Evolutionary conservation across 495 filamentous ascomycete species (phyloP), one percentile per base, ranked within the genome.

Genomic region (Poronia punctata): DNA sequence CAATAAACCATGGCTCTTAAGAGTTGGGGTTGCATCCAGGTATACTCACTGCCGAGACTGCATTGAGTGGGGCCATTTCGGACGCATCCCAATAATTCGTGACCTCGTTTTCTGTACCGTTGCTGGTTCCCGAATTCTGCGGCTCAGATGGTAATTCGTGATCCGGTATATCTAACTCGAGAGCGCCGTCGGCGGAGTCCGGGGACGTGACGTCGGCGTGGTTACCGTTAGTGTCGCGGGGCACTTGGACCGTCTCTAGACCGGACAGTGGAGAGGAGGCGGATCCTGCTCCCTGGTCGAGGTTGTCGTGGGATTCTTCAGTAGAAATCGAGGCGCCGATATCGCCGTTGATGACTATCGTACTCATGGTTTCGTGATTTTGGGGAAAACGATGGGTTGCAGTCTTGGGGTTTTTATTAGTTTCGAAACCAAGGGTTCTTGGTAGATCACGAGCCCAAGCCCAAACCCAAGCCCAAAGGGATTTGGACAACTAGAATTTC

Each of bases 41-140:
- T 40, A 38, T 53, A 75, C 68, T 58, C 51, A 79, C 78, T 54
- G 65, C 62, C 40, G 79, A 77, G 12, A 68, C 61, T 48, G 70
- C 58, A 34, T 72, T 76, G 16, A 82, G 58, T 42, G 72, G 65
- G 20, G 75, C 66, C 75, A 80, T 80, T 31, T 57, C 66, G 32
- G 64, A 61, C 39, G 62, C 60, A 64, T 75, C 65, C 64, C 66
- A 72, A 46, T 70, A 72, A 18, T 59, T 54, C 15, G 68, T 62
- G 14, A 53, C 54, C 31, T 53, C 32, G 39, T 64, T 45, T 32
- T 46, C 36, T n/a, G n/a, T n/a, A n/a, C n/a, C n/a, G n/a, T n/a
- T n/a, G n/a, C n/a, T n/a, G 9, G 50, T 45, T 40, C 48, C 37
- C 11, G 33, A 38, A 31, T 9, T 33, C 17, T 25, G 25, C n/a